A percentile compares a stretch with the other conserved stretches of the same genome.
Conservation (phyloP, 2,329 filamentous ascomycete genomes). For the Colletotrichum costaricense region DNA sequence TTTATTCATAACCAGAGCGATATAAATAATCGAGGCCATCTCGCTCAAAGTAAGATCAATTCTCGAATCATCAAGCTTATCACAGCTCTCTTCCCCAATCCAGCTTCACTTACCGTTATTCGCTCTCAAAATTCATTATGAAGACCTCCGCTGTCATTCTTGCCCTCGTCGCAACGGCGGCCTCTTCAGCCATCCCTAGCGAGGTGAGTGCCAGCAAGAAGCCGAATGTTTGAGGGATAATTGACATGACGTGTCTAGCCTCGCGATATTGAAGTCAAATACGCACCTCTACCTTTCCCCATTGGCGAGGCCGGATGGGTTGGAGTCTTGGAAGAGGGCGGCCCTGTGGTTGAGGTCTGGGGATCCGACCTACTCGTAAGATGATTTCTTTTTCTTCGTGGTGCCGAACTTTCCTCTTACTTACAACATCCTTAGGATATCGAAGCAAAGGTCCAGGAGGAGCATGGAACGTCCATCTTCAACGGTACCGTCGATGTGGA, state of each 20-base stretch:
- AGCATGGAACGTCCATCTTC: neutral
- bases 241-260: neutral
- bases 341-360: slow-evolving; percentile 9
- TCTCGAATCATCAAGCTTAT: too few species aligned
- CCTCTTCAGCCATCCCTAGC: neutral
- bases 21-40: too few species aligned
- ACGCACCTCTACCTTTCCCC: neutral
- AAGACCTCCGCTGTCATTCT: neutral
- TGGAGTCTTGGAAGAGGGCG: neutral
- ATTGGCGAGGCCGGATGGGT: slow-evolving; percentile 10
- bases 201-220: neutral
- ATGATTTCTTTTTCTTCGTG: neutral
- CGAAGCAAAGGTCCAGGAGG: neutral
- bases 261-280: neutral
- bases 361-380: neutral
- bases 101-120: too few species aligned
- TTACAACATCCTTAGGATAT: neutral
- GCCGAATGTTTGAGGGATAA: neutral
- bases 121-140: neutral
- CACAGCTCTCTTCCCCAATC: too few species aligned
- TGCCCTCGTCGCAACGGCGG: neutral
- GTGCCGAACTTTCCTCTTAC: neutral
- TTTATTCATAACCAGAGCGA: too few species aligned
- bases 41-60: too few species aligned
- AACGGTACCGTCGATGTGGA: neutral